These are phyloP conservation scores for Thalia dealbata DNA, from an alignment of 176 grass and related monocot genomes.

Conservation along the genomic window DNA sequence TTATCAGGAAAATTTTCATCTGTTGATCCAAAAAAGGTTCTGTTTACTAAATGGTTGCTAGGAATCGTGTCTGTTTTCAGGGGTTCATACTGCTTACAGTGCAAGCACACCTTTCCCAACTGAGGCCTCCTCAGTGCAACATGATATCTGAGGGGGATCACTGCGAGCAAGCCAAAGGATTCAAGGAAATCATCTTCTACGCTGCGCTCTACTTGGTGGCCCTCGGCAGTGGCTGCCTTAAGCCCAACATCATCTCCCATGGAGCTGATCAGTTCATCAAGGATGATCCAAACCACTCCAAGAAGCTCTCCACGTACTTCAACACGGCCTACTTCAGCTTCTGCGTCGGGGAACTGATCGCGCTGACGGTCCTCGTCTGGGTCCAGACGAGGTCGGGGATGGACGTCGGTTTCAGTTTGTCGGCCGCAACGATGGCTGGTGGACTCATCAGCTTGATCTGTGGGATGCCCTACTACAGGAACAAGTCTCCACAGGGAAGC, in stretches of 20 bases:
- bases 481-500: conserved; percentile 17
- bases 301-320: conserved; percentile 23
- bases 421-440: conserved; percentile 5
- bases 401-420: conserved; percentile 15
- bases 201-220: conserved; percentile 18
- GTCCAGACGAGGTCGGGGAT: conserved; percentile 18
- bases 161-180: conserved; percentile 9
- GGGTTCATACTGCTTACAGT: conserved; percentile 16
- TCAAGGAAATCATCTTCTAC: conserved; percentile 5
- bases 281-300: conserved; percentile 16
- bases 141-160: conserved; percentile 10
- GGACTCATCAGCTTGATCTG: conserved; percentile 14
- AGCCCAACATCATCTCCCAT: conserved; percentile 19
- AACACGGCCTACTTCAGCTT: conserved; percentile 22
- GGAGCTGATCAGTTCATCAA: conserved; percentile 16
- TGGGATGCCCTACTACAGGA: conserved; percentile 16
- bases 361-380: conserved; percentile 10
- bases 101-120: conserved; percentile 11
- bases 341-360: conserved; percentile 19
- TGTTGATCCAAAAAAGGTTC: no score
- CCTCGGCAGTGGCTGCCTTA: conserved; percentile 19
- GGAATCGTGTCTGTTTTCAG: not conserved
- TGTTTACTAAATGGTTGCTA: not conserved
- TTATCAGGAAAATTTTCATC: no score
- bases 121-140: conserved; percentile 15